Conservation (phyloP, 2,329 filamentous ascomycete species). For the Colletotrichum chrysophilum region DNA sequence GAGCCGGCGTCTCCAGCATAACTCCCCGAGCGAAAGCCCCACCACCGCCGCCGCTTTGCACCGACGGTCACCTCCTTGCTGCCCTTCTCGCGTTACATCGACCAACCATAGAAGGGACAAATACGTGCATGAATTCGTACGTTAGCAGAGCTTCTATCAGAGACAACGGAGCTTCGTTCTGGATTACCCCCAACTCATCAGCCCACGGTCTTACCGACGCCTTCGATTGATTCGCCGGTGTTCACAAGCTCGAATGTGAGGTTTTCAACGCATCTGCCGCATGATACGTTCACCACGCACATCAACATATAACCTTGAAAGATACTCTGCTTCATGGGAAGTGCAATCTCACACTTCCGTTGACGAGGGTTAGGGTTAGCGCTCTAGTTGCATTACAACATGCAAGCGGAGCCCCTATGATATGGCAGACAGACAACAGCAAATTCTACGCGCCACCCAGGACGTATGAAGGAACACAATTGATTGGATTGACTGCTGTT, state of each 20-base stretch:
- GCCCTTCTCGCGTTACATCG: not conserved
- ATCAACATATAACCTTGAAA: not conserved
- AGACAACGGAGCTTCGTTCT: not conserved
- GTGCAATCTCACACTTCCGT: not conserved
- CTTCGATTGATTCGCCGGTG: not conserved
- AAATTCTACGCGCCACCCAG: not conserved
- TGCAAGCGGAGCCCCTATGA: not conserved
- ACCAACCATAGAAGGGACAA: not conserved
- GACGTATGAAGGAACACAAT: not conserved
- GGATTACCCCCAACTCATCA: not conserved
- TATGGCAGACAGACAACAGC: not conserved
- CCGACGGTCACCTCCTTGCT: not conserved
- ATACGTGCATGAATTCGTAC: not conserved
- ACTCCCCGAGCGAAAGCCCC: not conserved
- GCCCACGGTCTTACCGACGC: not conserved
- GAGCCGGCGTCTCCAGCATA: not conserved
- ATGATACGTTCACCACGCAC: not conserved
- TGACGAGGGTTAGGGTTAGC: not conserved
- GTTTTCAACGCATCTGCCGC: not conserved
- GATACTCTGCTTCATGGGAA: not conserved
- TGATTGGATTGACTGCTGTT: not conserved
- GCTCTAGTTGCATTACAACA: not conserved
- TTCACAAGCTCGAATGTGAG: not conserved
- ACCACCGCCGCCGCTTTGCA: not conserved
- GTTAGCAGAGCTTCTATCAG: not conserved